A percentile compares a stretch with the other conserved stretches of the same genome.
phyloP scores from a whole-genome alignment of 2,329 filamentous ascomycete species.

The Talaromyces islandicus region DNA sequence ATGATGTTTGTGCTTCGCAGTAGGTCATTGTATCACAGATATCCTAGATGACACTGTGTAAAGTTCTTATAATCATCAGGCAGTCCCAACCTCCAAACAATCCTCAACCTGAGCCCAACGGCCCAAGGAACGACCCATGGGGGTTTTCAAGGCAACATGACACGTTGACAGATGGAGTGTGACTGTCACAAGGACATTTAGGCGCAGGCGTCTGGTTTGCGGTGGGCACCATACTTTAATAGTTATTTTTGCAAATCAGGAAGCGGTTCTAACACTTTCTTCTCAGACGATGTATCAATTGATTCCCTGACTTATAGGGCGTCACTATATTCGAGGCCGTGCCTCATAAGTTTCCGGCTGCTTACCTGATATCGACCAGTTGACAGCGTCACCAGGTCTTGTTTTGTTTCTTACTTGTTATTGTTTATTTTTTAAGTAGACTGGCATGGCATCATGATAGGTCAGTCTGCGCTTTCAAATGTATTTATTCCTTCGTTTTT shows the following conservation, averaged over 20 bases:
- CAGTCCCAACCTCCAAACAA: neutral
- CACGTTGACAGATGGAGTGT: neutral
- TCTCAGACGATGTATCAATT: neutral
- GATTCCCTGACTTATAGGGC: neutral
- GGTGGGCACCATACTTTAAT: neutral
- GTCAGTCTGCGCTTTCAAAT: neutral
- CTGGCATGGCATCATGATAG: neutral
- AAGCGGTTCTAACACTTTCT: neutral
- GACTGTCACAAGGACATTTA: neutral
- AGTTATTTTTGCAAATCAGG: neutral
- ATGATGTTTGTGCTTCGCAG: neutral
- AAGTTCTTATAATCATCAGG: neutral
- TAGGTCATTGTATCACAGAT: neutral
- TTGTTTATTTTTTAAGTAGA: neutral
- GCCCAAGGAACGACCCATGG: neutral
- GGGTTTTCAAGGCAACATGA: neutral
- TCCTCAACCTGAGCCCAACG: neutral
- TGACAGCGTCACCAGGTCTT: neutral
- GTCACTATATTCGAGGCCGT: neutral
- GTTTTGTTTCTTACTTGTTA: neutral
- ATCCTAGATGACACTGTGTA: neutral
- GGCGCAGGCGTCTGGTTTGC: neutral
- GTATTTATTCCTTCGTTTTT: neutral
- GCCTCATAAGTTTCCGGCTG: neutral
- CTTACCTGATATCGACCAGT: neutral